phyloP scores from a whole-genome alignment of 495 filamentous ascomycete genomes.

The Platismatia glauca region DNA sequence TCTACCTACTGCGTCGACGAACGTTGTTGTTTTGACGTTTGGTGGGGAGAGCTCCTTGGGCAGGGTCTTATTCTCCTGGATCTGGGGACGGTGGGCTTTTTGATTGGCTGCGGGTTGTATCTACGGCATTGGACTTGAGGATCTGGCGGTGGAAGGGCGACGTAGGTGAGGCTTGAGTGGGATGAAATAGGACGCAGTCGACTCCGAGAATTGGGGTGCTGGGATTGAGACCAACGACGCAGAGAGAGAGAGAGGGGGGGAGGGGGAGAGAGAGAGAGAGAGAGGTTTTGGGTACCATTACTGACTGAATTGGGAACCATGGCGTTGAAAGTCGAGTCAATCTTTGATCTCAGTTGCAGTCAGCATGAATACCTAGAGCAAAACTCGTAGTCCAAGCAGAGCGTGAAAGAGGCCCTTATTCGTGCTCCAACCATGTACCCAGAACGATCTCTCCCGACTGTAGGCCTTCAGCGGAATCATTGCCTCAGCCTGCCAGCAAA shows the following conservation, averaged over 20 bases:
- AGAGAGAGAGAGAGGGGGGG: neutral
- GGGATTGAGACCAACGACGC: neutral
- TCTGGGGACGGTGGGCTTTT: neutral
- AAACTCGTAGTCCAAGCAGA: neutral
- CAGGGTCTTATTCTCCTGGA: neutral
- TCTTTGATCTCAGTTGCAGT: neutral
- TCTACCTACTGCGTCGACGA: too few species aligned
- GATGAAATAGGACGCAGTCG: conserved; percentile 2
- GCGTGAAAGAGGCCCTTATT: neutral
- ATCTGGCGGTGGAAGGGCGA: neutral
- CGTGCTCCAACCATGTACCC: too few species aligned
- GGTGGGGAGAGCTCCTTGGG: too few species aligned
- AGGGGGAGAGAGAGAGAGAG: neutral
- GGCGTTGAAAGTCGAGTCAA: neutral
- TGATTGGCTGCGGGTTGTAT: neutral
- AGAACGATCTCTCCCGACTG: too few species aligned
- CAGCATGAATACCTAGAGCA: neutral
- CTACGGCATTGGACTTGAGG: neutral
- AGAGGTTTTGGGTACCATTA: neutral
- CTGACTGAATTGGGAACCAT: neutral
- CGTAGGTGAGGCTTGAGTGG: neutral
- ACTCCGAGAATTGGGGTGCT: neutral
- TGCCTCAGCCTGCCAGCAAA: too few species aligned
- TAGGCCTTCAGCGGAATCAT: too few species aligned
- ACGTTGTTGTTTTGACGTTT: too few species aligned